A percentile compares a stretch with the other conserved stretches of the same genome.
phyloP scores from a whole-genome alignment of 352 stramenopile genomes.

The Thalassiosira exigua region DNA sequence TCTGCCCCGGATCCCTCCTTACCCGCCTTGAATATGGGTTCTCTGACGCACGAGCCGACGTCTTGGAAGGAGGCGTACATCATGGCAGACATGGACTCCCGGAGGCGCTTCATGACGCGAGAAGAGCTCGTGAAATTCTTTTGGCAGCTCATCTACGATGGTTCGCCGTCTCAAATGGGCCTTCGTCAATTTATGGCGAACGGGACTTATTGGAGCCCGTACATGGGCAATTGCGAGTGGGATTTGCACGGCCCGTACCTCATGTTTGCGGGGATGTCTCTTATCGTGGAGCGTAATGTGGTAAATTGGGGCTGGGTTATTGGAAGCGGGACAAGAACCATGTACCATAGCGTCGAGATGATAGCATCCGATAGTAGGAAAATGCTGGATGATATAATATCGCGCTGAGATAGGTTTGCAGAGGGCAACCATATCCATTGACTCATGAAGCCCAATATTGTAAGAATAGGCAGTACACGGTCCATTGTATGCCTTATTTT shows the following conservation, averaged over 20 bases:
- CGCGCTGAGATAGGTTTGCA: no score
- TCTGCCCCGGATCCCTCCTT: background rate
- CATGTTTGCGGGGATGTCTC: slow-evolving; percentile 40
- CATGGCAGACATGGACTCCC: slow-evolving; percentile 48
- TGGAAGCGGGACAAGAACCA: slow-evolving; percentile 32
- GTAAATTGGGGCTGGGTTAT: slow-evolving; percentile 49
- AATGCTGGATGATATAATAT: no score
- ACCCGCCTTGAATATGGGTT: slow-evolving; percentile 33
- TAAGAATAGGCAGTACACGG: no score
- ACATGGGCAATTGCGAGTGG: slow-evolving; percentile 42
- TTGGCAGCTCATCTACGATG: slow-evolving; percentile 46
- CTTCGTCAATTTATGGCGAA: slow-evolving; percentile 38
- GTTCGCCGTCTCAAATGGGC: slow-evolving; percentile 34
- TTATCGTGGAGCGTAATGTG: slow-evolving; percentile 36
- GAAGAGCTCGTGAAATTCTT: slow-evolving; percentile 39
- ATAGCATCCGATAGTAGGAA: no score
- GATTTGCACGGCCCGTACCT: slow-evolving; percentile 22
- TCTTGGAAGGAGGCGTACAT: slow-evolving; percentile 55
- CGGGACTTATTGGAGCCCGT: slow-evolving; percentile 40
- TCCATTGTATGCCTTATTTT: no score
- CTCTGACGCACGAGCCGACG: slow-evolving; percentile 25
- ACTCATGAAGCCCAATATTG: no score
- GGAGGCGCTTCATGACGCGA: slow-evolving; percentile 7
- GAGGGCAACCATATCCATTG: no score
- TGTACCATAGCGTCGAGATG: slow-evolving; percentile 45